Percentiles rank a stretch among this genome's conserved stretches.
These are phyloP conservation scores for Solanum acaule DNA, from an alignment of 257 asterid species.

Conservation along the genomic window DNA sequence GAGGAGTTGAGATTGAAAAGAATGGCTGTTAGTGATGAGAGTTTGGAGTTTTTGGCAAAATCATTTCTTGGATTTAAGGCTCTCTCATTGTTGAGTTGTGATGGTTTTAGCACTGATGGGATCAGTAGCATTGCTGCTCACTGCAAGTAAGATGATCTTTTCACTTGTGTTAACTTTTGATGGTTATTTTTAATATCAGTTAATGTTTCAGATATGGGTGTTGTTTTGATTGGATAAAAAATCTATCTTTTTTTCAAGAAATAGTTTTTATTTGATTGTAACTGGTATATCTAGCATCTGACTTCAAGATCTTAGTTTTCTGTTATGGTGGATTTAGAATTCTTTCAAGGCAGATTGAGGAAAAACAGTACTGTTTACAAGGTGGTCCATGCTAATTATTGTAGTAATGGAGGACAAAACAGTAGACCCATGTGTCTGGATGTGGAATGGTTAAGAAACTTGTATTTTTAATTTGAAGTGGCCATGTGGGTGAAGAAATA, in stretches of 20 bases:
- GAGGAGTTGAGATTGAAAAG: constrained; percentile 84
- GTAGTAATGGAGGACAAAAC: constrained; percentile 1
- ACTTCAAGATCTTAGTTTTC: neutral
- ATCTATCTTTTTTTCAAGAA: neutral
- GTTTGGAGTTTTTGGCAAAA: constrained; percentile 70
- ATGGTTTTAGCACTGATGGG: constrained; percentile 70
- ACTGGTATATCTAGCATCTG: neutral
- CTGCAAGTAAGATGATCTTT: constrained; percentile 48
- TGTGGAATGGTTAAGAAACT: neutral
- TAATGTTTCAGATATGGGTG: neutral
- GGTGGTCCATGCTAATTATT: constrained; percentile 1
- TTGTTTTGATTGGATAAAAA: neutral
- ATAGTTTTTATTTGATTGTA: neutral
- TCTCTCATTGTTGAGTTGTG: constrained; percentile 67
- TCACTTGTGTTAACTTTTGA: neutral
- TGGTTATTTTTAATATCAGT: neutral
- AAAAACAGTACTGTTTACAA: neutral
- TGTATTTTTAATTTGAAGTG: neutral
- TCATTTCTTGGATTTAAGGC: constrained; percentile 61
- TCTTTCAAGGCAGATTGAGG: neutral
- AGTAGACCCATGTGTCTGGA: neutral
- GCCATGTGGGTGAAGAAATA: neutral
- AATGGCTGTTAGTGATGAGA: constrained; percentile 67
- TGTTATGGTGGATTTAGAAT: neutral
- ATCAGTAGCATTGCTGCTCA: constrained; percentile 56